Base-by-base conservation (phyloP, 148 eudicot genomes). In the Persicaria maculosa region DNA sequence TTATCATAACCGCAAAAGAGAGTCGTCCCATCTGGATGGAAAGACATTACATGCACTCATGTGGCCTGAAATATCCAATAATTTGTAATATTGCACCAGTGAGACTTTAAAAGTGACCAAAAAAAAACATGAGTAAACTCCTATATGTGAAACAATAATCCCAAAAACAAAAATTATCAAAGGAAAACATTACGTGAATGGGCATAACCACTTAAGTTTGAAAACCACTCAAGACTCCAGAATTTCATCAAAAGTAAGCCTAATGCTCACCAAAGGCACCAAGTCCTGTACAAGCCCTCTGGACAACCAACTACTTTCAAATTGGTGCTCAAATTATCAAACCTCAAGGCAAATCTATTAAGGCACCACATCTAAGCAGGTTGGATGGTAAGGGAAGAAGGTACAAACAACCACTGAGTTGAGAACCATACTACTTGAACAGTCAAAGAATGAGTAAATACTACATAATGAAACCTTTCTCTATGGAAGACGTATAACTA, bases 1-100 rank as follows among this genome's bases (percentile, higher is more conserved):
- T 86, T 88, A 73, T 96, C 97, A 40, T 89, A 79, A 75, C 97
- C 99, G 76, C 93, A 89, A 77, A 92, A 90, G 43, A 96, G 91
- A 75, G 97, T 89, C 81, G 89, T 86, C 73, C 99, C 97, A 81
- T 96, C 99, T 74, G 99, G 97, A 80, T 96, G 97, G 81, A 92
- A 96, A 72, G 92, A 58, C 64, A 90, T 58, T 20, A 90, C 86
- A 58, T 88, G 89, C 74, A 92, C 94, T 82, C 93, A 93, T 47
- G 93, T 74, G 68, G 87, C 83, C 99, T 96, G 86, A 65, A 47
- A 76, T 55, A 68, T 74, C 47, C 68, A 59, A 79, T 19, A 79
- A 83, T 59, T 11, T 59, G 69, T 22, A 50, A 44, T 68, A 68
- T 50, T 59, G 36, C 61, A 78, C 31, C 47, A 73, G 50, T 53